Evolutionary conservation across 495 filamentous ascomycete species (phyloP), one percentile per base, ranked within the genome.

Genomic region (Aspergillus bridgeri): DNA sequence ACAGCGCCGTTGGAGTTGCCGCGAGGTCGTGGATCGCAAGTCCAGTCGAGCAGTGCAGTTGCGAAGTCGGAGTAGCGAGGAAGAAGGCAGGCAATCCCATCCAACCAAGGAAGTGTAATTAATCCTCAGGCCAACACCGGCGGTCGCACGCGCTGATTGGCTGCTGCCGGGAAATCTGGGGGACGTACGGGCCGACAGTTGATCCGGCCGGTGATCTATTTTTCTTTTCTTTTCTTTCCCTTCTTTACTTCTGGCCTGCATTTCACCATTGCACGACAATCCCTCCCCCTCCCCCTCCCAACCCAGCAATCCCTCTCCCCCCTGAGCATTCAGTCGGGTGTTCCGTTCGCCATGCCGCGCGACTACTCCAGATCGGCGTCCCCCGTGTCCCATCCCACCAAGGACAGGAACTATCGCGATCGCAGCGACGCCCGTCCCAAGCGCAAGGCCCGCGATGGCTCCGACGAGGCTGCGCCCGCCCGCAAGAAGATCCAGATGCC

Each of bases 371-470:
- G 57, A 49, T 52, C 50, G 3, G 42, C 23, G 9, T 52, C 48
- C 17, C 46, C 52, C 22, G 38, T 43, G 57, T 52, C 49, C 27
- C 52, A 47, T 21, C 27, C 38, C 46, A 59, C 38, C 38, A 48
- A 29, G 11, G 65, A 53, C 64, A 58, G 67, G 63, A 51, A 44
- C 51, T 42, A 56, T 17, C 61, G 58, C 5, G 57, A 47, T 29
- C 47, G 59, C 46, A 63, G 62, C 33, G 58, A 64, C 42, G 9
- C 7, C 13, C 51, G 60, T 42, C 59, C 65, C 13, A 75, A 75
- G 48, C 68, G 73, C 47, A 74, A 72, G 60, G 51, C 29, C 54
- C 48, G 59, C 27, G 69, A 70, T 48, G 65, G 53, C 50, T 60
- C 63, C 5, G 66, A 69, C 23, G 65, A 72, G 43, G 25, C 38